These are phyloP conservation scores for Chytriomyces sp. DNA, from an alignment of 192 early-diverging fungal genomes.

Conservation along the genomic window DNA sequence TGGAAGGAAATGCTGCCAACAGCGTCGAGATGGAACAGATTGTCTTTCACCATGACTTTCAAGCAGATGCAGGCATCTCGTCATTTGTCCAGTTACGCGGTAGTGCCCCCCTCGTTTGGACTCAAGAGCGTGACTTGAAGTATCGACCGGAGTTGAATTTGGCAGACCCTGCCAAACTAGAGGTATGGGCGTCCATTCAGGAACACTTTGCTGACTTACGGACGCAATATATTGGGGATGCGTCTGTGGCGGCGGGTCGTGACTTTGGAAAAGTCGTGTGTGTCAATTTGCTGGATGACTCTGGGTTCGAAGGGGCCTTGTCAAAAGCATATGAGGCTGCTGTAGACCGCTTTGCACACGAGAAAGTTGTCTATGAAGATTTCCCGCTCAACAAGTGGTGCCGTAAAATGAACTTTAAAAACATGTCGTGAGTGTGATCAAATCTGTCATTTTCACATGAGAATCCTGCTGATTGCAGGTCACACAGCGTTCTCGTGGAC, in stretches of 20 bases:
- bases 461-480: not conserved
- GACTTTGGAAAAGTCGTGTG: slow-evolving; percentile 51
- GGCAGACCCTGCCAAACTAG: slow-evolving; percentile 39
- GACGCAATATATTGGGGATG: slow-evolving; percentile 52
- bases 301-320: slow-evolving; percentile 50
- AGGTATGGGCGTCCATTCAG: slow-evolving; percentile 46
- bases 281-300: slow-evolving; percentile 55
- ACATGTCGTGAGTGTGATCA: slow-evolving; percentile 39
- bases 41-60: slow-evolving; percentile 54
- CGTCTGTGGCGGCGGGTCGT: slow-evolving; percentile 25
- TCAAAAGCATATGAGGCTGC: slow-evolving; percentile 48
- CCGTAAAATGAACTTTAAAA: slow-evolving; percentile 53
- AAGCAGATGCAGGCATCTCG: slow-evolving; percentile 36
- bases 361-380: slow-evolving; percentile 49
- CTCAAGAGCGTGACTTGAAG: slow-evolving; percentile 50
- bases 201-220: slow-evolving; percentile 51
- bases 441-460: not conserved
- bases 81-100: slow-evolving; percentile 57
- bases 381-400: slow-evolving; percentile 62
- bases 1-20: slow-evolving; percentile 57
- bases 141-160: slow-evolving; percentile 51
- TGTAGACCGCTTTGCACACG: slow-evolving; percentile 42
- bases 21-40: slow-evolving; percentile 66
- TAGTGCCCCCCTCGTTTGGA: slow-evolving; percentile 55
- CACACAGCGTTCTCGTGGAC: slow-evolving; percentile 39